These are phyloP conservation scores for Cucurbita maxima DNA, from an alignment of 306 rosid species.

Conservation along the genomic window DNA sequence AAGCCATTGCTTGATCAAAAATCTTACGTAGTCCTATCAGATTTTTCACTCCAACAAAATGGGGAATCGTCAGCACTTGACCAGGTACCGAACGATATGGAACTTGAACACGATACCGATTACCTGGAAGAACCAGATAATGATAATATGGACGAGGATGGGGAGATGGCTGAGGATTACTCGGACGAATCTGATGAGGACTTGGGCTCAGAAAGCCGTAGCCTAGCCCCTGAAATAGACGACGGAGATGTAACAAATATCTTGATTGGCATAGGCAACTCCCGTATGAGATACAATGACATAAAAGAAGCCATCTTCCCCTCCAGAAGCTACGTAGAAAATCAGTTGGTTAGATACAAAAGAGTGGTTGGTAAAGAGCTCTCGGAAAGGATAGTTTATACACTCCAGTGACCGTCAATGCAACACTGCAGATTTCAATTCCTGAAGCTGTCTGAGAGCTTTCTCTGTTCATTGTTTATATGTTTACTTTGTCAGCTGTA, in stretches of 20 bases:
- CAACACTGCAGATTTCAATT: neutral
- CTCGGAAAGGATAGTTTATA: constrained; percentile 53
- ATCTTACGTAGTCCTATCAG: constrained; percentile 62
- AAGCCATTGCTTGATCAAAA: constrained; percentile 68
- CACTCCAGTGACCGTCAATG: constrained; percentile 18
- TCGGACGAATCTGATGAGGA: constrained; percentile 48
- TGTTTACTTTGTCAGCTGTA: neutral
- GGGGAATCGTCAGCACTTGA: constrained; percentile 27
- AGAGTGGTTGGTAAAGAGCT: constrained; percentile 55
- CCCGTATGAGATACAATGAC: constrained; percentile 67
- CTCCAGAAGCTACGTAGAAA: constrained; percentile 31
- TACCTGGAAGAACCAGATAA: constrained; percentile 43
- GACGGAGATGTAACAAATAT: constrained; percentile 32
- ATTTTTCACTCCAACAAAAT: constrained; percentile 39
- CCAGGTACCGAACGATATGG: constrained; percentile 25
- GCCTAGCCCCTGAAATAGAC: constrained; percentile 19
- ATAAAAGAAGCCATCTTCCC: constrained; percentile 30
- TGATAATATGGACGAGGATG: constrained; percentile 37
- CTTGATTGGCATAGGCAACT: constrained; percentile 36
- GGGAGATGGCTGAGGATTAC: constrained; percentile 35
- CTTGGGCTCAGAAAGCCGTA: constrained; percentile 20
- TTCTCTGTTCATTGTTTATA: neutral
- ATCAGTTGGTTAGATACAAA: constrained; percentile 48
- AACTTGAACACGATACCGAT: constrained; percentile 24
- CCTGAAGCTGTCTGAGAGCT: neutral